These are phyloP conservation scores for Kodamaea alishanica DNA, from an alignment of 1,139 yeast species.

Conservation along the genomic window DNA sequence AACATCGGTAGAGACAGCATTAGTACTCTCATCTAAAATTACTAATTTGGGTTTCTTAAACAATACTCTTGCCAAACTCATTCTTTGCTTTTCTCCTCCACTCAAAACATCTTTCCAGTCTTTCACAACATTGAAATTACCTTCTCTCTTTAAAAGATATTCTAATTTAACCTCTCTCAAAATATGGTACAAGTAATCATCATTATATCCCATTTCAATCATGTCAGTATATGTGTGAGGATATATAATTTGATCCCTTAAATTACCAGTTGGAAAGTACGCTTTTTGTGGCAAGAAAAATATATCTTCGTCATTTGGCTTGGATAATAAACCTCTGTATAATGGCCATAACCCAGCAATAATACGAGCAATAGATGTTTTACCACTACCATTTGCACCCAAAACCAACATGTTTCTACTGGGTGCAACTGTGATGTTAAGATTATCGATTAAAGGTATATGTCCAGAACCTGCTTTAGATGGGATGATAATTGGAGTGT, in stretches of 20 bases:
- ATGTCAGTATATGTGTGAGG: slow-evolving; percentile 79
- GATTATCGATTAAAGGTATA: slow-evolving; percentile 49
- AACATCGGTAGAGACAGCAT: slow-evolving; percentile 88
- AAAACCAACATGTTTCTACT: slow-evolving; percentile 74
- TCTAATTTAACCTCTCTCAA: slow-evolving; percentile 76
- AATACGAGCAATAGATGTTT: slow-evolving; percentile 79
- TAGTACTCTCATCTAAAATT: slow-evolving; percentile 87
- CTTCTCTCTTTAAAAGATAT: slow-evolving; percentile 65
- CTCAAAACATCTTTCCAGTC: slow-evolving; percentile 91
- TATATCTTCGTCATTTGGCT: slow-evolving; percentile 70
- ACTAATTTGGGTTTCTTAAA: slow-evolving; percentile 81
- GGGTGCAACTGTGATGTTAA: slow-evolving; percentile 61
- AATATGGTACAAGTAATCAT: slow-evolving; percentile 64
- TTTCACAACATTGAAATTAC: slow-evolving; percentile 56
- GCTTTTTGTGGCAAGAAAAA: slow-evolving; percentile 80
- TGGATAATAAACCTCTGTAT: slow-evolving; percentile 75
- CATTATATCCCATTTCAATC: slow-evolving; percentile 68
- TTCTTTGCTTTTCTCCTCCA: slow-evolving; percentile 94
- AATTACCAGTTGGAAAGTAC: slow-evolving; percentile 72
- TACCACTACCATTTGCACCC: slow-evolving; percentile 89
- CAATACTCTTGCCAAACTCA: slow-evolving; percentile 83
- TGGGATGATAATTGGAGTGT: slow-evolving; percentile 81
- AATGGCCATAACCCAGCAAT: slow-evolving; percentile 93
- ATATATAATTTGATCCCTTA: slow-evolving; percentile 83
- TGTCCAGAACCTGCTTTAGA: slow-evolving; percentile 54